These are phyloP conservation scores for Plasmodium gonderi DNA, from an alignment of 169 alveolate genomes.

Conservation along the genomic window DNA sequence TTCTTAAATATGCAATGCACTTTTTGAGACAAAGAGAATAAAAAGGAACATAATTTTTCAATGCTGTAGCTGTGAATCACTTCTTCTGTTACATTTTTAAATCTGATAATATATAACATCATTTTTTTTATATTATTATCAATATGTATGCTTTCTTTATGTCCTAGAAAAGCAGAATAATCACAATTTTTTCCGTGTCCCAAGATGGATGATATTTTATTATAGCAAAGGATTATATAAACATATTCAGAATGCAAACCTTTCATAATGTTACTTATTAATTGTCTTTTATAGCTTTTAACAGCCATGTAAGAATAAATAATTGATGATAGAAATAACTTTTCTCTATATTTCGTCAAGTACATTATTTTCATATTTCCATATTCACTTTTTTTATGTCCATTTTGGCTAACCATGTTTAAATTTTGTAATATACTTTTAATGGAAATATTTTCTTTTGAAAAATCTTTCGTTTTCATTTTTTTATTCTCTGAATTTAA, in stretches of 20 bases:
- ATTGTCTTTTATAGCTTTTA: constrained; percentile 44
- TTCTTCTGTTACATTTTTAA: constrained; percentile 32
- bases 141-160: not conserved
- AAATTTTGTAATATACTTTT: constrained; percentile 16
- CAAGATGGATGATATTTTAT: constrained; percentile 2
- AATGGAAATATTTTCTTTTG: constrained; percentile 20
- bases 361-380: not conserved
- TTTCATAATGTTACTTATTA: constrained; percentile 10
- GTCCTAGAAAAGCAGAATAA: not conserved
- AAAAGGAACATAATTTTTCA: constrained; percentile 44
- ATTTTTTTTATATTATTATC: constrained; percentile 33
- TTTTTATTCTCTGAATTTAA: constrained; percentile 49
- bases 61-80: constrained; percentile 1
- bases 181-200: not conserved
- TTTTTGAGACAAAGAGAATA: constrained; percentile 31
- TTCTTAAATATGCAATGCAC: not conserved
- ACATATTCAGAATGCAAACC: constrained; percentile 8
- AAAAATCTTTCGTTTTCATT: constrained; percentile 52
- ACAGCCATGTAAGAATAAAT: constrained; percentile 67
- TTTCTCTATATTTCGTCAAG: not conserved
- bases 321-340: constrained; percentile 13
- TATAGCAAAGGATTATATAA: constrained; percentile 16
- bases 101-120: constrained; percentile 18
- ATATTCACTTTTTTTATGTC: not conserved
- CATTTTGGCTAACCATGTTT: not conserved